A percentile compares a stretch with the other conserved stretches of the same genome.
These are phyloP conservation scores for Cryptococcus sp. DNA, from an alignment of 1,284 basidiomycete genomes.

Conservation along the genomic window DNA sequence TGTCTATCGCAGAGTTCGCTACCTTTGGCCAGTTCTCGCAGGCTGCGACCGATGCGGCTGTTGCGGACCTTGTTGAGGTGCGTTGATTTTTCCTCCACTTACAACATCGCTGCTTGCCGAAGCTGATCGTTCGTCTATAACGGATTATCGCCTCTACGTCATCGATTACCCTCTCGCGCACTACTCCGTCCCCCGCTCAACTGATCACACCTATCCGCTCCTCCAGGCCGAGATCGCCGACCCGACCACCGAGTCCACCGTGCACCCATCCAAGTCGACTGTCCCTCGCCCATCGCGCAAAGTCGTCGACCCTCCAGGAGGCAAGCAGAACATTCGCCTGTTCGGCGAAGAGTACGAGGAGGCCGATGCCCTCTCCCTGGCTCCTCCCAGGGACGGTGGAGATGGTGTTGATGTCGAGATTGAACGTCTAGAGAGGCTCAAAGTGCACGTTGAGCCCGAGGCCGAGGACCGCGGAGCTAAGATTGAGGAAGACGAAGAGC, in stretches of 20 bases:
- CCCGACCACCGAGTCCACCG: slow-evolving; percentile 33
- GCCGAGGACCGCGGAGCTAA: slow-evolving; percentile 37
- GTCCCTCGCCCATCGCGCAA: slow-evolving; percentile 48
- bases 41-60: slow-evolving; percentile 51
- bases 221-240: slow-evolving; percentile 51
- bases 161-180: slow-evolving; percentile 1
- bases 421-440: slow-evolving; percentile 47
- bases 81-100: slow-evolving; percentile 4
- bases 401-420: slow-evolving; percentile 47
- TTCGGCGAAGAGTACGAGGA: slow-evolving; percentile 51
- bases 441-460: slow-evolving; percentile 47
- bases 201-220: too few relatives aligned
- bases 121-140: background rate
- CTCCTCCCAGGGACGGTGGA: slow-evolving; percentile 46
- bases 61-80: slow-evolving; percentile 52
- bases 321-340: slow-evolving; percentile 42
- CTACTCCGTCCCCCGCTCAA: too few relatives aligned
- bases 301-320: slow-evolving; percentile 50
- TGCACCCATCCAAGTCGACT: slow-evolving; percentile 32
- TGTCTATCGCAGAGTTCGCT: slow-evolving; percentile 47
- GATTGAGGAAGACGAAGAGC: slow-evolving; percentile 33
- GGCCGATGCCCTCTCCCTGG: slow-evolving; percentile 48
- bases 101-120: background rate
- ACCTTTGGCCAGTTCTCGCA: slow-evolving; percentile 51
- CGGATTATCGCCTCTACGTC: background rate